phyloP scores from a whole-genome alignment of 768 basidiomycete species.

The Calocera cornea region DNA sequence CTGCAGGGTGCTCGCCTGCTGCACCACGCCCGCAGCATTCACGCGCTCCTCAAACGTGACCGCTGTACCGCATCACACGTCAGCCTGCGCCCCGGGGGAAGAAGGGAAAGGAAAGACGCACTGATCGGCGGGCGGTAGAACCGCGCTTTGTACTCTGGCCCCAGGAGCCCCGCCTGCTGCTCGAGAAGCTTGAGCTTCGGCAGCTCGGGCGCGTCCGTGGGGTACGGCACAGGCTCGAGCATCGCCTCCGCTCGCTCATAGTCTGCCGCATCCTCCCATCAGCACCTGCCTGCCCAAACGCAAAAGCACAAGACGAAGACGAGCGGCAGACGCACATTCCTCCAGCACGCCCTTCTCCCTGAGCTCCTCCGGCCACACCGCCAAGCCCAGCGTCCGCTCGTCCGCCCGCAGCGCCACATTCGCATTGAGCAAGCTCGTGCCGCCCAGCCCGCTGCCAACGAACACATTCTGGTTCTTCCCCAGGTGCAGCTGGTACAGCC shows the following conservation, averaged over 20 bases:
- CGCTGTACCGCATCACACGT: background rate
- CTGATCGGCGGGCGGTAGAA: constrained; percentile 7
- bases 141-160: background rate
- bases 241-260: constrained; percentile 4
- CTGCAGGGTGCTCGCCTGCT: background rate
- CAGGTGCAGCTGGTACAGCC: constrained; percentile 2
- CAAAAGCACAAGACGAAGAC: background rate
- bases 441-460: constrained; percentile 5
- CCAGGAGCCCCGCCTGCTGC: constrained; percentile 2
- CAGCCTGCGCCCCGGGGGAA: no score
- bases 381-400: background rate
- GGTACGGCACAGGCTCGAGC: constrained; percentile 6
- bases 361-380: constrained; percentile 2
- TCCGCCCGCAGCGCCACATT: constrained; percentile 4
- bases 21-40: background rate
- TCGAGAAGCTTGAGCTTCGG: constrained; percentile 4
- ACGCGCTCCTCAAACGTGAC: background rate
- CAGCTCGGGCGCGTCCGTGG: background rate
- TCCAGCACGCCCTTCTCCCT: background rate
- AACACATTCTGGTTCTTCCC: constrained; percentile 4
- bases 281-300: background rate
- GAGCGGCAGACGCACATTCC: background rate
- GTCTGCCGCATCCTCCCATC: background rate
- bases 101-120: no score
- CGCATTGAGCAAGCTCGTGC: constrained; percentile 6